These are phyloP conservation scores for Pythium aristosporum DNA, from an alignment of 352 stramenopile genomes.

Conservation along the genomic window DNA sequence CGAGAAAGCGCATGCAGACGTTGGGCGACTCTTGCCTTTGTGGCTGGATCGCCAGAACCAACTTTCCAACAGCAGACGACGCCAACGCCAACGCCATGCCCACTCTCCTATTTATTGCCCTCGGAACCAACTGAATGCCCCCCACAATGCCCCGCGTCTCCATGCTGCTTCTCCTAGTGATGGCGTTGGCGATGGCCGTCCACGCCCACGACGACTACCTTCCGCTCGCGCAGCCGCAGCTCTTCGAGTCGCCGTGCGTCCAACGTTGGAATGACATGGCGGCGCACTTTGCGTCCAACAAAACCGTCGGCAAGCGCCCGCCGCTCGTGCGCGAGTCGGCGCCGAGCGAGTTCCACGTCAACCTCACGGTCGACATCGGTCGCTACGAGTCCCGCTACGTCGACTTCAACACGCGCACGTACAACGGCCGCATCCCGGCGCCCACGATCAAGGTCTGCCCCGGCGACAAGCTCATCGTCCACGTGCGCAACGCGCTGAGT, in stretches of 20 bases:
- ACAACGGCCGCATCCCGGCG: slow-evolving; percentile 60
- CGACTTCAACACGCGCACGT: slow-evolving; percentile 72
- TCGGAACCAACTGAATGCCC: neutral
- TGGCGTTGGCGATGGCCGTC: neutral
- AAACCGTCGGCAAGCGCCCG: slow-evolving; percentile 6
- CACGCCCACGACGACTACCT: slow-evolving; percentile 27
- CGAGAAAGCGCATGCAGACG: neutral
- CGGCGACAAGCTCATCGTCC: slow-evolving; percentile 57
- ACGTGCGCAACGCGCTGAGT: slow-evolving; percentile 53
- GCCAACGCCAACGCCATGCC: neutral
- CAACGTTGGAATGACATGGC: slow-evolving; percentile 22
- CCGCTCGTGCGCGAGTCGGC: slow-evolving; percentile 40
- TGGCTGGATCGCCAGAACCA: slow-evolving; percentile 12
- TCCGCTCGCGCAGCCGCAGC: slow-evolving; percentile 21
- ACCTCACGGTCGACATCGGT: slow-evolving; percentile 51
- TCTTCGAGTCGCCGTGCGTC: slow-evolving; percentile 28
- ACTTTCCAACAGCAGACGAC: neutral
- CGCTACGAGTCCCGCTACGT: slow-evolving; percentile 76
- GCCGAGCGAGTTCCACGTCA: slow-evolving; percentile 50
- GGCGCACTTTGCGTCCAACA: slow-evolving; percentile 12
- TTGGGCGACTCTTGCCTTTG: neutral
- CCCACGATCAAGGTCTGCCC: slow-evolving; percentile 77
- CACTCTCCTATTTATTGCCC: slow-evolving; percentile 15
- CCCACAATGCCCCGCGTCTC: neutral
- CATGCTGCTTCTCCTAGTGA: neutral